These are phyloP conservation scores for Sporormia fimetaria DNA, from an alignment of 495 filamentous ascomycete genomes.

Conservation along the genomic window DNA sequence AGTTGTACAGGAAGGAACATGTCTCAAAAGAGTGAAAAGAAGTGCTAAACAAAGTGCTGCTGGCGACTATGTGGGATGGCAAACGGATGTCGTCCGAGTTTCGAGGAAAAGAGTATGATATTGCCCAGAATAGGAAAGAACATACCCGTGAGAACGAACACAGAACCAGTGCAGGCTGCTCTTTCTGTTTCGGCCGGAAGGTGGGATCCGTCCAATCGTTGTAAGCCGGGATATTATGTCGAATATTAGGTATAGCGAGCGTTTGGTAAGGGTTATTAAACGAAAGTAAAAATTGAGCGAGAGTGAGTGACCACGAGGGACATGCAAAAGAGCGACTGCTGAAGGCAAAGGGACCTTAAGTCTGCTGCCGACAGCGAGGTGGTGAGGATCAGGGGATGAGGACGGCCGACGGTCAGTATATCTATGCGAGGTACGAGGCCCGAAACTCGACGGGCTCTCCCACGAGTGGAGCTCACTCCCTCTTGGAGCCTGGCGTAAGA, in stretches of 20 bases:
- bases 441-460: too few species aligned
- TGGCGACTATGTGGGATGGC: too few species aligned
- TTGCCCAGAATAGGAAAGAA: neutral
- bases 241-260: neutral
- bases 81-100: too few species aligned
- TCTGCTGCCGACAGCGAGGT: constrained; percentile 9
- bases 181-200: neutral
- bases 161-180: neutral
- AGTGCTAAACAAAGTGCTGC: neutral
- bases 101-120: too few species aligned
- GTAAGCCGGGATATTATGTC: constrained; percentile 1
- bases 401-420: too few species aligned
- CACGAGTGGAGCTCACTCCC: too few species aligned
- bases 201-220: neutral
- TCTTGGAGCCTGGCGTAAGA: too few species aligned
- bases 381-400: too few species aligned
- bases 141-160: neutral
- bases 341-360: constrained; percentile 8
- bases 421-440: too few species aligned
- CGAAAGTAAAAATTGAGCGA: constrained; percentile 1
- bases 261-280: neutral
- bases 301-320: constrained; percentile 14
- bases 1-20: neutral
- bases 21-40: neutral
- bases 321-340: constrained; percentile 3